These are phyloP conservation scores for Pythium plurisporium DNA, from an alignment of 352 stramenopile species.

Conservation along the genomic window DNA sequence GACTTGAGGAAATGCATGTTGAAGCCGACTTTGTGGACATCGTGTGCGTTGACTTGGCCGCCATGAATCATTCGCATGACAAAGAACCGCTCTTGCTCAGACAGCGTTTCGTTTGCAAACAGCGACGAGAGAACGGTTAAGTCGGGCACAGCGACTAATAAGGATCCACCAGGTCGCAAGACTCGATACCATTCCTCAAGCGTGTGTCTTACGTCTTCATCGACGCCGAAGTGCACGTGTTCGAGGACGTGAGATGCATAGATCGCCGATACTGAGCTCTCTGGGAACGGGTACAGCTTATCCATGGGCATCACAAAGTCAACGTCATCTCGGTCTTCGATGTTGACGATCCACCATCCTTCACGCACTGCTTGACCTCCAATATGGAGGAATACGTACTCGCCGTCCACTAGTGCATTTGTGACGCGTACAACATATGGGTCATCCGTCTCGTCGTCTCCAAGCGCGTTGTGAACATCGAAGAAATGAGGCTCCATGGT, in stretches of 20 bases:
- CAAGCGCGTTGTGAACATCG: constrained; percentile 31
- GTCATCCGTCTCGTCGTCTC: constrained; percentile 28
- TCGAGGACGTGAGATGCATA: constrained; percentile 80
- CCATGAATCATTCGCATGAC: constrained; percentile 79
- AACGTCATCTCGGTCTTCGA: constrained; percentile 35
- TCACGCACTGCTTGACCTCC: constrained; percentile 36
- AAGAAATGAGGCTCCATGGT: constrained; percentile 30
- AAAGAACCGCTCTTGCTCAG: constrained; percentile 42
- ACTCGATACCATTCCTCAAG: constrained; percentile 73
- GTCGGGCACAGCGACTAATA: constrained; percentile 67
- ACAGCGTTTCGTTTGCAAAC: constrained; percentile 52
- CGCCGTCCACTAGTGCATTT: constrained; percentile 21
- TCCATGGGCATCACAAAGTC: constrained; percentile 67
- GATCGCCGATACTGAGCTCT: constrained; percentile 49
- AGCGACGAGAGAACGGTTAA: constrained; percentile 51
- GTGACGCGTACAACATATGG: constrained; percentile 38
- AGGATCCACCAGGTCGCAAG: constrained; percentile 42
- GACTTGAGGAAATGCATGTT: constrained; percentile 42
- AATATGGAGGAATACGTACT: constrained; percentile 57
- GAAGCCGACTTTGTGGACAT: constrained; percentile 81
- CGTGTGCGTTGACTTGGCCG: constrained; percentile 56
- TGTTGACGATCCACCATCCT: constrained; percentile 74
- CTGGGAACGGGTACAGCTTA: constrained; percentile 62
- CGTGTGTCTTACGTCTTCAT: constrained; percentile 39
- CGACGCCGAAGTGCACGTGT: constrained; percentile 58